Evolutionary conservation across 1,139 yeast genomes (phyloP).

Genomic region (Debaryomycetaceae sp.): DNA sequence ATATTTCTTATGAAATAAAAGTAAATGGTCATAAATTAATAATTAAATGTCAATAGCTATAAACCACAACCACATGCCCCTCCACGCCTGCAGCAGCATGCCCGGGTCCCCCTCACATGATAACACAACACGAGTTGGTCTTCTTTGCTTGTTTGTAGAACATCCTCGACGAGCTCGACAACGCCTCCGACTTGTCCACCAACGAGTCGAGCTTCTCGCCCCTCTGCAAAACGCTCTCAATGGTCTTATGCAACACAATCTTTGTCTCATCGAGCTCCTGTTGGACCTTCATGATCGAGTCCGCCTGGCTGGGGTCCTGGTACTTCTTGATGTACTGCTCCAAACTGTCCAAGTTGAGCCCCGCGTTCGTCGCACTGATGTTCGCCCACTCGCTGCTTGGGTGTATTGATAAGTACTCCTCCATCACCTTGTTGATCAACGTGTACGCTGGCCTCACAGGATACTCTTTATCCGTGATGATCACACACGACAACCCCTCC

Average conservation of each 20-base stretch:
- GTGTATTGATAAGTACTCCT: constrained; percentile 83
- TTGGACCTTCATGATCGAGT: constrained; percentile 94
- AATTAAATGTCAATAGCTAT: not conserved
- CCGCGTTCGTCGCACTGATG: constrained; percentile 46
- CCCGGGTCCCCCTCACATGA: constrained; percentile 43
- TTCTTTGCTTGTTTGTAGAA: constrained; percentile 97
- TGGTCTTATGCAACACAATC: constrained; percentile 92
- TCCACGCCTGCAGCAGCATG: not conserved
- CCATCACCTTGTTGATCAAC: constrained; percentile 82
- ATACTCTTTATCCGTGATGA: constrained; percentile 91
- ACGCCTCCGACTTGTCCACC: constrained; percentile 93
- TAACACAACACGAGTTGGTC: constrained; percentile 92
- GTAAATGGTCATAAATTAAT: not conserved
- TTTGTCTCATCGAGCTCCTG: constrained; percentile 97
- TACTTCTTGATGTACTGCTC: constrained; percentile 73
- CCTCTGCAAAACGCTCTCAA: constrained; percentile 89
- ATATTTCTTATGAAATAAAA: not conserved
- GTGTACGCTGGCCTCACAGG: constrained; percentile 98
- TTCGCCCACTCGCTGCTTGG: constrained; percentile 70
- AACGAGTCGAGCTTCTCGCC: constrained; percentile 93
- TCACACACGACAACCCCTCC: constrained; percentile 92
- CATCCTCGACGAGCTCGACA: constrained; percentile 85
- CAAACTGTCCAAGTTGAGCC: constrained; percentile 57
- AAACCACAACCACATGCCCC: too few species aligned
- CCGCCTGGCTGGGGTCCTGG: constrained; percentile 97